These are phyloP conservation scores for Syzygium malaccense DNA, from an alignment of 441 rosid genomes.

Conservation along the genomic window DNA sequence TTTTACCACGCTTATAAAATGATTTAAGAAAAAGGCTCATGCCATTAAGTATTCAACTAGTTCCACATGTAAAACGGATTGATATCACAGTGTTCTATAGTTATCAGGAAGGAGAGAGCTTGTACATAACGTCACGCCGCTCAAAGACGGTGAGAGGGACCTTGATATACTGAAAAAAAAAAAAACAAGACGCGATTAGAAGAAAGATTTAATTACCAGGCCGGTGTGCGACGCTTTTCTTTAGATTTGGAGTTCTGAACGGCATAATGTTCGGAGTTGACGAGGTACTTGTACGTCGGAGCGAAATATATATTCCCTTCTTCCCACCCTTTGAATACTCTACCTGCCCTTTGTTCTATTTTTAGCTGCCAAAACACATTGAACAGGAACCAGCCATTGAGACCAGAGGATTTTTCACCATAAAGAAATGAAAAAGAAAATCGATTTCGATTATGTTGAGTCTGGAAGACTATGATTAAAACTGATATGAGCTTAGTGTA, in stretches of 20 bases:
- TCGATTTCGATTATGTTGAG: too few species aligned
- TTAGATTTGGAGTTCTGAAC: slow-evolving; percentile 47
- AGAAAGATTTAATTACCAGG: slow-evolving; percentile 49
- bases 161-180: neutral
- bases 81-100: neutral
- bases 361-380: slow-evolving; percentile 37
- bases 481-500: neutral
- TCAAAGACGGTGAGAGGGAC: neutral
- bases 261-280: slow-evolving; percentile 64
- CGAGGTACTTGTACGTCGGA: slow-evolving; percentile 81
- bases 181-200: neutral
- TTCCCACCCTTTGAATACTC: slow-evolving; percentile 83
- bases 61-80: neutral
- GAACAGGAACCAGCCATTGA: neutral
- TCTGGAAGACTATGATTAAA: neutral
- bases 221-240: slow-evolving; percentile 72
- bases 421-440: neutral
- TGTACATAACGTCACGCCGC: neutral
- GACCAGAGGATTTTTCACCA: neutral
- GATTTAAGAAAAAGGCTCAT: neutral
- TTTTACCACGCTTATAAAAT: neutral
- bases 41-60: neutral
- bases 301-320: slow-evolving; percentile 81
- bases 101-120: neutral
- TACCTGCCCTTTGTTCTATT: slow-evolving; percentile 68